Evolutionary conservation across 305 asterid species (phyloP).

Genomic region (Fraxinus greggii): DNA sequence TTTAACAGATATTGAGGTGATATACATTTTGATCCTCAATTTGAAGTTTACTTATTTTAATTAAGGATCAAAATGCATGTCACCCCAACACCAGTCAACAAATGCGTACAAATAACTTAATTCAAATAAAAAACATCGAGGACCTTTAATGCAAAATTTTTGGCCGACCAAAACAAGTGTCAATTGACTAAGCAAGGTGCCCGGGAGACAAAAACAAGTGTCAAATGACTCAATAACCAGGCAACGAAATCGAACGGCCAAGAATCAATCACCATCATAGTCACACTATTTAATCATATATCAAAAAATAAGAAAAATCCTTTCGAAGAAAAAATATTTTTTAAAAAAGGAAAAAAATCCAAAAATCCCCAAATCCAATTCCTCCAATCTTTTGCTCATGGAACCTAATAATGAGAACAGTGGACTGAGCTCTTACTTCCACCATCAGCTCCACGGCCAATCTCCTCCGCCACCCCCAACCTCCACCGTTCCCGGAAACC

Average conservation of each 20-base stretch:
- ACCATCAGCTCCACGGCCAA: constrained; percentile 31
- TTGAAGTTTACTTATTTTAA: too few relatives aligned
- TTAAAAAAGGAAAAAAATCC: constrained; percentile 7
- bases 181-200: neutral
- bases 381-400: constrained; percentile 18
- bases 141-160: neutral
- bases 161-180: neutral
- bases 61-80: too few relatives aligned
- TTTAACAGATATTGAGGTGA: too few relatives aligned
- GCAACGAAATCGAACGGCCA: neutral
- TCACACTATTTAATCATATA: neutral
- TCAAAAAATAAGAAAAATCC: neutral
- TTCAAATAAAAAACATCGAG: neutral
- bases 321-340: neutral
- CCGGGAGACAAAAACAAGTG: neutral
- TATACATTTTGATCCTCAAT: too few relatives aligned
- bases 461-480: constrained; percentile 10
- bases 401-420: constrained; percentile 31
- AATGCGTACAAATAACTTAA: too few relatives aligned
- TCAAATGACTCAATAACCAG: neutral
- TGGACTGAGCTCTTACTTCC: constrained; percentile 48
- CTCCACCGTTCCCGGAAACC: constrained; percentile 2
- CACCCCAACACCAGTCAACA: too few relatives aligned
- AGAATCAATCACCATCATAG: neutral
- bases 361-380: constrained; percentile 30